These are phyloP conservation scores for Pseudogymnoascus sp. DNA, from an alignment of 2,329 filamentous ascomycete genomes.

Conservation along the genomic window DNA sequence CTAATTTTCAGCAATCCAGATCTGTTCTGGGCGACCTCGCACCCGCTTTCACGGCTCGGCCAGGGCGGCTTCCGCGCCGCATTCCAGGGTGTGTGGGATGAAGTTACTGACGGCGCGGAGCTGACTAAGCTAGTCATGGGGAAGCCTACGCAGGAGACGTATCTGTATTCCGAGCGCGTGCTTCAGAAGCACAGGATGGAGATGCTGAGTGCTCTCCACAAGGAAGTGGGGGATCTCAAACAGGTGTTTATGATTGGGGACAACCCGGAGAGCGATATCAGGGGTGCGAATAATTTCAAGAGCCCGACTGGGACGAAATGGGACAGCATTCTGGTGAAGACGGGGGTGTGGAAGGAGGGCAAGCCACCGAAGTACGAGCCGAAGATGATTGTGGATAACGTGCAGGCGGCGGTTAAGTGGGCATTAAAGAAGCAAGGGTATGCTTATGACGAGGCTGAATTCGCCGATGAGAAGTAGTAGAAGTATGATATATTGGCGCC, in stretches of 20 bases:
- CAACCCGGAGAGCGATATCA: constrained; percentile 83
- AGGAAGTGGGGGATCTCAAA: constrained; percentile 42
- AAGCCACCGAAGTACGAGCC: constrained; percentile 53
- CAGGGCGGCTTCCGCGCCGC: constrained; percentile 86
- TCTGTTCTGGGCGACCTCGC: constrained; percentile 78
- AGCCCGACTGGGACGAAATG: constrained; percentile 64
- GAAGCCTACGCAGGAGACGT: constrained; percentile 73
- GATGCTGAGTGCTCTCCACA: constrained; percentile 16
- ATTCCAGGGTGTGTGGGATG: constrained; percentile 70
- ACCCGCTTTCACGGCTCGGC: constrained; percentile 78
- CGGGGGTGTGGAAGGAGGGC: constrained; percentile 63
- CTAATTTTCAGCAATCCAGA: constrained; percentile 89
- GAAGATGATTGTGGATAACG: constrained; percentile 62
- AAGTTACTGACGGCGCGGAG: constrained; percentile 55
- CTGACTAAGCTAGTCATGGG: constrained; percentile 65
- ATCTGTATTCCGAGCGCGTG: constrained; percentile 73
- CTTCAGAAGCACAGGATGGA: constrained; percentile 51
- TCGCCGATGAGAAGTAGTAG: neutral
- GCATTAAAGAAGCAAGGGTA: constrained; percentile 54
- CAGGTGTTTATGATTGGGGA: constrained; percentile 93
- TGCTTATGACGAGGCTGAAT: neutral
- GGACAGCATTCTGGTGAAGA: constrained; percentile 69
- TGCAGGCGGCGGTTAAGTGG: constrained; percentile 70
- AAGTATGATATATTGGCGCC: neutral
- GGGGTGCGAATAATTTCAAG: constrained; percentile 70